A percentile compares a stretch with the other conserved stretches of the same genome.
These are phyloP conservation scores for Malus sylvestris DNA, from an alignment of 306 rosid species.

Conservation along the genomic window DNA sequence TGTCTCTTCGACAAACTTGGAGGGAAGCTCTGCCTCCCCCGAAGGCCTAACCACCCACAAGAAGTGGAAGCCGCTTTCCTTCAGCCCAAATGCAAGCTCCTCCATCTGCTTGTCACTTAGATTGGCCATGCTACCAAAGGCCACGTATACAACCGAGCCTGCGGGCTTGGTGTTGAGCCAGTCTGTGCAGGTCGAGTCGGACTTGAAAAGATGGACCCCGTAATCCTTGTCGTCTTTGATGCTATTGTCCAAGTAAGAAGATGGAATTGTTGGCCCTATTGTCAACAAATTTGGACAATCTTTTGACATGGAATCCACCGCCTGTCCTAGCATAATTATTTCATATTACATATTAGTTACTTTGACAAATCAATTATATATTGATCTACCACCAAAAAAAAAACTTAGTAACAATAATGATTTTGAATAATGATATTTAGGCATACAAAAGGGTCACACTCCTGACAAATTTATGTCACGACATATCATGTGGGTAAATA, in stretches of 20 bases:
- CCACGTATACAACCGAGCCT: constrained; percentile 37
- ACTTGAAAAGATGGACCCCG: constrained; percentile 25
- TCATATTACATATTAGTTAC: too few relatives aligned
- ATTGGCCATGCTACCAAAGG: constrained; percentile 51
- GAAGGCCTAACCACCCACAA: constrained; percentile 47
- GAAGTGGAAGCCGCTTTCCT: constrained; percentile 29
- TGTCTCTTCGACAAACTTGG: constrained; percentile 3
- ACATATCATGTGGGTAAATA: too few relatives aligned
- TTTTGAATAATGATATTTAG: too few relatives aligned
- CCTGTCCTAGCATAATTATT: constrained; percentile 16
- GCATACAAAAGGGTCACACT: too few relatives aligned
- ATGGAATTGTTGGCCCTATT: constrained; percentile 61
- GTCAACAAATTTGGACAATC: constrained; percentile 29
- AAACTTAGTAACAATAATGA: too few relatives aligned
- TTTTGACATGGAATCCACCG: constrained; percentile 48
- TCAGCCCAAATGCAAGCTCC: constrained; percentile 40
- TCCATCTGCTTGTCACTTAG: constrained; percentile 37
- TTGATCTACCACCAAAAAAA: too few relatives aligned
- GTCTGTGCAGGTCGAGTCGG: constrained; percentile 11
- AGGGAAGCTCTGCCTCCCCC: constrained; percentile 20
- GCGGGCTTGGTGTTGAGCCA: constrained; percentile 46
- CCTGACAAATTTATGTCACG: too few relatives aligned
- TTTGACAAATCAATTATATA: too few relatives aligned
- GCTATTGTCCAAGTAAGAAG: constrained; percentile 34
- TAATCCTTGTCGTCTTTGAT: constrained; percentile 38